These are phyloP conservation scores for Termitomyces sp. DNA, from an alignment of 768 basidiomycete species.

Conservation along the genomic window DNA sequence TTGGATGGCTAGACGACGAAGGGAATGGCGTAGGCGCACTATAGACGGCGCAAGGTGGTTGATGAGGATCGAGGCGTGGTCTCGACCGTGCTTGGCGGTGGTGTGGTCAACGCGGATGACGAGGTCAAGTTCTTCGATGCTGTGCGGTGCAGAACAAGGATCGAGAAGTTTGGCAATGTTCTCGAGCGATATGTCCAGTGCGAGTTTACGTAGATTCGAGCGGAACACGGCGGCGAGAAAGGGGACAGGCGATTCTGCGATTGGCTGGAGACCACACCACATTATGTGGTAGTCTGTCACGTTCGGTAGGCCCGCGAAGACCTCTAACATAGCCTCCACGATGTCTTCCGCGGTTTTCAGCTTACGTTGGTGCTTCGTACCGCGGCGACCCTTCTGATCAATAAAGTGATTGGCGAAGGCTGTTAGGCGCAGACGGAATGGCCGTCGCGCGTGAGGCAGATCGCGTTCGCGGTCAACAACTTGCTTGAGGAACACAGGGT, in stretches of 20 bases:
- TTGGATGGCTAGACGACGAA: conserved; percentile 36
- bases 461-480: conserved; percentile 25
- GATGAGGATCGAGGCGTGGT: conserved; percentile 28
- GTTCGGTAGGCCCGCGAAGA: conserved; percentile 39
- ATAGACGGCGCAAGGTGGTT: conserved; percentile 36
- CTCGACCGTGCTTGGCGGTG: conserved; percentile 1
- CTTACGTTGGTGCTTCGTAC: conserved; percentile 19
- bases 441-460: conserved; percentile 5
- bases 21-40: conserved; percentile 28
- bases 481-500: conserved; percentile 46
- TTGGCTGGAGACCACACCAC: conserved; percentile 39
- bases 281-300: conserved; percentile 47
- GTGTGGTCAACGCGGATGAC: conserved; percentile 37
- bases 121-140: conserved; percentile 39
- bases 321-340: conserved; percentile 35
- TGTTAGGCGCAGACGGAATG: conserved; percentile 25
- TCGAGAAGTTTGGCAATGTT: conserved; percentile 32
- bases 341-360: conserved; percentile 34
- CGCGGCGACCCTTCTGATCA: conserved; percentile 23
- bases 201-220: conserved; percentile 33
- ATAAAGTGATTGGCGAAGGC: conserved; percentile 31
- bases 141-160: conserved; percentile 24
- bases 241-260: conserved; percentile 24
- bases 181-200: conserved; percentile 40
- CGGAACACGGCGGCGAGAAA: conserved; percentile 33